A percentile compares a stretch with the other conserved stretches of the same genome.
Evolutionary conservation across 2,329 filamentous ascomycete genomes (phyloP).

Genomic region (Fusarium euwallaceae): DNA sequence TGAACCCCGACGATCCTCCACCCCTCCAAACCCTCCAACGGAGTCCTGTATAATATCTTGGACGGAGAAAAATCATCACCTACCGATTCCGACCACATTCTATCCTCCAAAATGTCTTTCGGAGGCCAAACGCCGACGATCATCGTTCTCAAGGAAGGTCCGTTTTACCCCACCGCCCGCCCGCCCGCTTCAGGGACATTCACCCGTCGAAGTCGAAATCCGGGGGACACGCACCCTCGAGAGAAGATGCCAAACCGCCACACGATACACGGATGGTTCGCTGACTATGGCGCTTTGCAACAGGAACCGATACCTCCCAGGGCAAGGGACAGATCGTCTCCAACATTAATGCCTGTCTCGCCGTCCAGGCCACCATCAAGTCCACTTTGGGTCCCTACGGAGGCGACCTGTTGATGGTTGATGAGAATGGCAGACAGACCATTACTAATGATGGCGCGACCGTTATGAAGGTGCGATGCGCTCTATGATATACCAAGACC

Average conservation of each 20-base stretch:
- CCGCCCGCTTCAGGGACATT: conserved; percentile 42
- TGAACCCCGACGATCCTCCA: conserved; percentile 44
- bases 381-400: conserved; percentile 96
- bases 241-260: conserved; percentile 21
- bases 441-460: conserved; percentile 99
- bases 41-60: conserved; percentile 15
- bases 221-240: conserved; percentile 24
- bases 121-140: conserved; percentile 98
- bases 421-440: conserved; percentile 94
- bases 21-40: conserved; percentile 29
- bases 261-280: conserved; percentile 9
- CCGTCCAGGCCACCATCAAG: conserved; percentile 95
- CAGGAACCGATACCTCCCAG: conserved; percentile 97
- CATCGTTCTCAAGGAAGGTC: conserved; percentile 97
- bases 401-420: conserved; percentile 94
- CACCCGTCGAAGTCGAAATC: conserved; percentile 39
- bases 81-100: conserved; percentile 18
- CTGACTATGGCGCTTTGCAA: conserved; percentile 37
- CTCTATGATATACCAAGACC: neutral
- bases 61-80: conserved; percentile 23
- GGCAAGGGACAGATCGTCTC: conserved; percentile 96
- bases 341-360: conserved; percentile 98
- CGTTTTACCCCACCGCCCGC: conserved; percentile 62
- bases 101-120: conserved; percentile 81
- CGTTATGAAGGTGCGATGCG: conserved; percentile 86